Evolutionary conservation across 768 basidiomycete genomes (phyloP).

Genomic region (Boletus reticuloceps): DNA sequence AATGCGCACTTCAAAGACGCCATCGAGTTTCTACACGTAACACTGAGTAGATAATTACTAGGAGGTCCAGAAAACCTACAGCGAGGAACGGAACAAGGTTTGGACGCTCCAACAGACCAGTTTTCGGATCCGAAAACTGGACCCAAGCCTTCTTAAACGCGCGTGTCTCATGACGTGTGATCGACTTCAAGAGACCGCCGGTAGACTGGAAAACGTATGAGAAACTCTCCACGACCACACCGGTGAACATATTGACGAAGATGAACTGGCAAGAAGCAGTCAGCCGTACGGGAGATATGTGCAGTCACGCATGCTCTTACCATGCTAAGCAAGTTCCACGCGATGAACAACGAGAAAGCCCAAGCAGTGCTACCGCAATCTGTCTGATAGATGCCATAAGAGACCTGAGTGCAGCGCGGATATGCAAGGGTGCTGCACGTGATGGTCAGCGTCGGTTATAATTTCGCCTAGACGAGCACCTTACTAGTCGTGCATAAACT

Average conservation of each 20-base stretch:
- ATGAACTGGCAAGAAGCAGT: constrained; percentile 63
- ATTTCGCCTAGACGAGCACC: background rate
- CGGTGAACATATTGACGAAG: constrained; percentile 94
- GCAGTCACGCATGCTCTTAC: constrained; percentile 35
- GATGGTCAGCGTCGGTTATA: background rate
- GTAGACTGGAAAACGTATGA: constrained; percentile 92
- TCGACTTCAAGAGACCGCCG: constrained; percentile 66
- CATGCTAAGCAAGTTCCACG: constrained; percentile 96
- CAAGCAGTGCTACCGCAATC: constrained; percentile 87
- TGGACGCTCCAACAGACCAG: constrained; percentile 70
- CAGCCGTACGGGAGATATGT: constrained; percentile 9
- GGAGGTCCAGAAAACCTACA: constrained; percentile 44
- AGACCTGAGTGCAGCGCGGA: constrained; percentile 74
- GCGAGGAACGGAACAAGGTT: constrained; percentile 78
- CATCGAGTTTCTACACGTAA: constrained; percentile 63
- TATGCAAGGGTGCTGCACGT: constrained; percentile 62
- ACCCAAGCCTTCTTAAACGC: constrained; percentile 95
- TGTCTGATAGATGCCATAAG: constrained; percentile 48
- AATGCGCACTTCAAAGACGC: constrained; percentile 85
- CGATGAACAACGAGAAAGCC: constrained; percentile 86
- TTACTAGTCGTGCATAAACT: constrained; percentile 96
- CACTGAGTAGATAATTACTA: background rate
- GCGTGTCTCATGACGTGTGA: constrained; percentile 90
- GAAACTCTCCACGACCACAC: constrained; percentile 95
- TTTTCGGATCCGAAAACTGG: constrained; percentile 73